phyloP scores from a whole-genome alignment of 164 flowering plant genomes.

The Malania oleifera region DNA sequence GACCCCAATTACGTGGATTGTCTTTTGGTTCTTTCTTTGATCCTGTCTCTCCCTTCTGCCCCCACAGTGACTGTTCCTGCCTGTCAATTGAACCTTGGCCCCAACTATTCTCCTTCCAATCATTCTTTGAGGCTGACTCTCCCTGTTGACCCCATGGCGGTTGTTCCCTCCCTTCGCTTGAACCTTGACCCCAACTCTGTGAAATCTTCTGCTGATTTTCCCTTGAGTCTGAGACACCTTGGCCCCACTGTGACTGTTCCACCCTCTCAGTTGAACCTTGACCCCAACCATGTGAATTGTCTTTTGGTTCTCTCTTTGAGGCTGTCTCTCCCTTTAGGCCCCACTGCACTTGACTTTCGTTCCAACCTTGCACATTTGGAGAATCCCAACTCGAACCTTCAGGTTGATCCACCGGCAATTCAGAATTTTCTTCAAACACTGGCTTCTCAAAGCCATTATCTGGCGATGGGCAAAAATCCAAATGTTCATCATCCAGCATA shows the following conservation, averaged over 20 bases:
- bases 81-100: neutral
- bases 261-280: neutral
- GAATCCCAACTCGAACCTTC: constrained; percentile 8
- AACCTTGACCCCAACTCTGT: neutral
- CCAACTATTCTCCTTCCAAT: neutral
- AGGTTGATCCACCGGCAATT: neutral
- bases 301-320: neutral
- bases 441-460: constrained; percentile 41
- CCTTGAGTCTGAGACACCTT: too few relatives aligned
- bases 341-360: neutral
- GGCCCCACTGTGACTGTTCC: neutral
- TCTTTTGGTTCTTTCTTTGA: neutral
- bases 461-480: constrained; percentile 50
- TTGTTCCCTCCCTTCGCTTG: neutral
- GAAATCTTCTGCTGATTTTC: neutral
- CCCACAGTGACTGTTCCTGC: neutral
- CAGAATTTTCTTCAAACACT: constrained; percentile 49
- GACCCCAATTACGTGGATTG: neutral
- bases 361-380: constrained; percentile 2
- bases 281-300: neutral
- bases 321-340: neutral
- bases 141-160: neutral
- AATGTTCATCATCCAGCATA: constrained; percentile 33
- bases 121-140: neutral
- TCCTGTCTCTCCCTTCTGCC: neutral